Evolutionary conservation across 2,329 filamentous ascomycete genomes (phyloP).

Genomic region (Diatrype stigma): DNA sequence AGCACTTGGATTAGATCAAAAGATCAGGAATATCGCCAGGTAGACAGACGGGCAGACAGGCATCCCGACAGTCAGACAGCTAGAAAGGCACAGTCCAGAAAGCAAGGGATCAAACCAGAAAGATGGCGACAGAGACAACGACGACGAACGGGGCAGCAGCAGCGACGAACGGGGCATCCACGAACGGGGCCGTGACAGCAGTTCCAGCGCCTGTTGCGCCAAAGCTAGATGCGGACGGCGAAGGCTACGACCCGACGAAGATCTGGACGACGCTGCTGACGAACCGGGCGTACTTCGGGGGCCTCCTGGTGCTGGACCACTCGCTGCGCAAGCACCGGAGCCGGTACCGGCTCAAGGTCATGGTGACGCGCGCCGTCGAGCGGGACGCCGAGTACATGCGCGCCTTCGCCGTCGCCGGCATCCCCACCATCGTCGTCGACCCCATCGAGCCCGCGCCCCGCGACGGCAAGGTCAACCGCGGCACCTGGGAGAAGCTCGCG

Average conservation of each 20-base stretch:
- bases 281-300: constrained; percentile 28
- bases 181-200: too few relatives aligned
- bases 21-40: too few relatives aligned
- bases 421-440: constrained; percentile 30
- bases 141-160: neutral
- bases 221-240: neutral
- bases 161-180: constrained; percentile 11
- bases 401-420: constrained; percentile 27
- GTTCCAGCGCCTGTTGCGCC: too few relatives aligned
- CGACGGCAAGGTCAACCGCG: constrained; percentile 29
- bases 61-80: too few relatives aligned
- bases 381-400: constrained; percentile 30
- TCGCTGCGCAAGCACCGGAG: constrained; percentile 23
- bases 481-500: constrained; percentile 32
- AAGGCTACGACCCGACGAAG: constrained; percentile 24
- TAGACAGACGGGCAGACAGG: too few relatives aligned
- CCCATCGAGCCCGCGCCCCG: constrained; percentile 29
- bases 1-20: too few relatives aligned
- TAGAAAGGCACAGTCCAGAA: too few relatives aligned
- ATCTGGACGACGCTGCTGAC: constrained; percentile 30
- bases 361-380: constrained; percentile 29
- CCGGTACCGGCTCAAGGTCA: constrained; percentile 27
- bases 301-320: constrained; percentile 25
- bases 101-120: too few relatives aligned
- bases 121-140: too few relatives aligned